Evolutionary conservation across 345 rosid genomes (phyloP).

Genomic region (Eucalyptus cloeziana): DNA sequence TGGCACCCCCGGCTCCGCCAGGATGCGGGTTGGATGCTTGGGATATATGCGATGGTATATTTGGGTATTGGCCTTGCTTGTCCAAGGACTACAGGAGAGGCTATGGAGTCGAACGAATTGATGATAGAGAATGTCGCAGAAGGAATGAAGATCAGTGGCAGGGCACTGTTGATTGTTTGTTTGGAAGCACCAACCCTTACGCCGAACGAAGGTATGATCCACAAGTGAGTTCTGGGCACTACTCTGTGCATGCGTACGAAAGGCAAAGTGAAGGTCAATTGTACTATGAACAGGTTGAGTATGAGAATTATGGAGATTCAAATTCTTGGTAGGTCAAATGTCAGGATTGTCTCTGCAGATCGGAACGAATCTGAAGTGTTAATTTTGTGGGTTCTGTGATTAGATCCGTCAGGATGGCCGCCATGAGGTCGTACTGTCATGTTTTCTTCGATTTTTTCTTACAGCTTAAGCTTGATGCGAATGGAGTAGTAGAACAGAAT

Average conservation of each 20-base stretch:
- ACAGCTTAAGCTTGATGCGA: not conserved
- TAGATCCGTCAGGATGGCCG: not conserved
- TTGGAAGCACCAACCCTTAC: constrained; percentile 57
- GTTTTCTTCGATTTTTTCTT: not conserved
- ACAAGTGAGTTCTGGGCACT: not conserved
- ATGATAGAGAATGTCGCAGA: constrained; percentile 3
- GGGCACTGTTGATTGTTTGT: constrained; percentile 53
- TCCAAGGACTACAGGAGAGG: constrained; percentile 8
- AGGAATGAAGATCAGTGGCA: constrained; percentile 17
- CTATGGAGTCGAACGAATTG: not conserved
- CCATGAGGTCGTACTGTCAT: not conserved
- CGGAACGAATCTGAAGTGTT: not conserved
- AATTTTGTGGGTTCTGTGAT: not conserved
- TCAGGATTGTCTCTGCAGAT: not conserved
- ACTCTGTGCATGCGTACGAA: not conserved
- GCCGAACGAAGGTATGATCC: constrained; percentile 2
- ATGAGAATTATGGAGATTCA: not conserved
- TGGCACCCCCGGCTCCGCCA: constrained; percentile 34
- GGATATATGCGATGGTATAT: constrained; percentile 66
- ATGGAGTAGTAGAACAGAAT: not conserved
- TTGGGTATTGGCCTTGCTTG: constrained; percentile 74
- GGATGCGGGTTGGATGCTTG: constrained; percentile 76
- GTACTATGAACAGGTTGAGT: not conserved
- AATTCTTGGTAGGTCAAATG: not conserved
- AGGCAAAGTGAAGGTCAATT: not conserved